These are phyloP conservation scores for Candida berthetii DNA, from an alignment of 805 yeast genomes.

Conservation along the genomic window DNA sequence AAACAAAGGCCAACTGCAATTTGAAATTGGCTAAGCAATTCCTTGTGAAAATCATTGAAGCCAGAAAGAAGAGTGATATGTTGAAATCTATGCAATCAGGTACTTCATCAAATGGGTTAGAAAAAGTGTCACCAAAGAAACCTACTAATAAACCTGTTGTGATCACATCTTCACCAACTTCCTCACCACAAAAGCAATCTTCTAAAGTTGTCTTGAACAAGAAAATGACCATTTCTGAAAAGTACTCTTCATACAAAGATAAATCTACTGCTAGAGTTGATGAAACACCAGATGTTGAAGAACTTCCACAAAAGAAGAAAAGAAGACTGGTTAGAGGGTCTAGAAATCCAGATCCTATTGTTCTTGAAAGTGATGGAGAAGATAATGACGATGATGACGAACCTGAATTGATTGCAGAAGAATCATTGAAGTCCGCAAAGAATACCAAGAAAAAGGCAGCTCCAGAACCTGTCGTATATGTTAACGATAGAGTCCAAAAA, in stretches of 20 bases:
- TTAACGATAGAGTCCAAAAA: background rate
- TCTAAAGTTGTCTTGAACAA: slow-evolving; percentile 31
- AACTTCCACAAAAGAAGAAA: slow-evolving; percentile 9
- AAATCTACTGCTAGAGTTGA: background rate
- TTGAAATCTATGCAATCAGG: slow-evolving; percentile 1
- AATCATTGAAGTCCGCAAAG: background rate
- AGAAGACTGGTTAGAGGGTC: slow-evolving; percentile 35
- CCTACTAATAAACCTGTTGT: slow-evolving; percentile 4
- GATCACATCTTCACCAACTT: slow-evolving; percentile 20
- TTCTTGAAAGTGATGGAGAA: slow-evolving; percentile 20
- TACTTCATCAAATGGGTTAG: background rate
- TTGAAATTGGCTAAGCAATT: slow-evolving; percentile 25
- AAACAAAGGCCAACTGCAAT: slow-evolving; percentile 27
- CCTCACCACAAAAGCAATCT: slow-evolving; percentile 18
- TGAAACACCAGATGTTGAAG: slow-evolving; percentile 1
- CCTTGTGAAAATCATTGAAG: slow-evolving; percentile 23
- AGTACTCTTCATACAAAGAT: slow-evolving; percentile 23
- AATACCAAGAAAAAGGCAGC: slow-evolving; percentile 1
- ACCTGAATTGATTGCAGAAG: background rate
- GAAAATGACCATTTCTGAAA: slow-evolving; percentile 28
- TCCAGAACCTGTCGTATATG: background rate
- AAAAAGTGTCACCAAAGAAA: background rate
- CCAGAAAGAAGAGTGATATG: slow-evolving; percentile 16
- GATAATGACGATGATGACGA: slow-evolving; percentile 17
- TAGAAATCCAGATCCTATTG: slow-evolving; percentile 12